These are phyloP conservation scores for Gossypium laxum DNA, from an alignment of 441 rosid genomes.

Conservation along the genomic window DNA sequence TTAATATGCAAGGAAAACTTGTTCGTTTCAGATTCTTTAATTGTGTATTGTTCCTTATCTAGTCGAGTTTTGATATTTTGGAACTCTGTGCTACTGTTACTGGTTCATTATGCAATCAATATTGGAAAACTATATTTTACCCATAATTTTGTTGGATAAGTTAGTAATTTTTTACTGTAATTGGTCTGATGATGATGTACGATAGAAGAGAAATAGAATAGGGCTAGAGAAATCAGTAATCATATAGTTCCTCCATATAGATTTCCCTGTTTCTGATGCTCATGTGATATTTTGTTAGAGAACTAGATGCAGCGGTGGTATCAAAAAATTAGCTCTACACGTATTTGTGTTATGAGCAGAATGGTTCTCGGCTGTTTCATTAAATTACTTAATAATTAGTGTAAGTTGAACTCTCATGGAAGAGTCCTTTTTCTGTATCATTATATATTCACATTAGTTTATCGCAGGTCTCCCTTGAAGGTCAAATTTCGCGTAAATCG, in stretches of 20 bases:
- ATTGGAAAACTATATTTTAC: neutral
- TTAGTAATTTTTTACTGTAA: neutral
- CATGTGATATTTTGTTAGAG: neutral
- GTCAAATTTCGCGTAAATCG: constrained; percentile 83
- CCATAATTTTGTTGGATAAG: constrained; percentile 2
- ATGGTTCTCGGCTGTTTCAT: neutral
- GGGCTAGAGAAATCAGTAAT: neutral
- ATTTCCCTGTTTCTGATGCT: neutral
- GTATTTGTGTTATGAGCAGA: neutral
- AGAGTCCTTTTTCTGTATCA: neutral
- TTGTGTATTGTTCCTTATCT: neutral
- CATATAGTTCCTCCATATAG: neutral
- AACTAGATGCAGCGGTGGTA: neutral
- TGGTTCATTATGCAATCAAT: neutral
- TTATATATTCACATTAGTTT: neutral
- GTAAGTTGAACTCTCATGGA: neutral
- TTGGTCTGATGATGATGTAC: neutral
- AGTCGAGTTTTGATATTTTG: neutral
- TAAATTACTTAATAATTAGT: neutral
- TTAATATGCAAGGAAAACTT: neutral
- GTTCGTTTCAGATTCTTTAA: neutral
- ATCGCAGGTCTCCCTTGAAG: constrained; percentile 79
- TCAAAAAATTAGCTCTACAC: neutral
- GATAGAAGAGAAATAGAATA: neutral
- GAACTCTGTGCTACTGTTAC: neutral